Evolutionary conservation across 2,329 filamentous ascomycete genomes (phyloP).

Genomic region (Colletotrichum scovillei): DNA sequence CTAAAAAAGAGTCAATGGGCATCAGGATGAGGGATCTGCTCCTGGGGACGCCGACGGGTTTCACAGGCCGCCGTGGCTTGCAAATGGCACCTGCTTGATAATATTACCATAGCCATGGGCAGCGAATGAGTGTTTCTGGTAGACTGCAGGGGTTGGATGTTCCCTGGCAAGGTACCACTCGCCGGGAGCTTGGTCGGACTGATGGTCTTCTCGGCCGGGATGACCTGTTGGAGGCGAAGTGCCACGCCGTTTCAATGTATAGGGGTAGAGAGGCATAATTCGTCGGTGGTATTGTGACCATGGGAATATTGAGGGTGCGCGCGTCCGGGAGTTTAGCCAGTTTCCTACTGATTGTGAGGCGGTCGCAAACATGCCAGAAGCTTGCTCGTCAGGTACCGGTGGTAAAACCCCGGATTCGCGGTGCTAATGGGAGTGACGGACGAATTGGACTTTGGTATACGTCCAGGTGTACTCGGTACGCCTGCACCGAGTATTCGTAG

Average conservation of each 20-base stretch:
- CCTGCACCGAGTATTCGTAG: too few relatives aligned
- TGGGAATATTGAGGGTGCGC: not conserved
- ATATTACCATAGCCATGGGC: not conserved
- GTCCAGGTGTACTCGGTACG: not conserved
- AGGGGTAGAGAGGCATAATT: not conserved
- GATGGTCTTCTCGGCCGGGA: not conserved
- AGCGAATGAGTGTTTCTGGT: not conserved
- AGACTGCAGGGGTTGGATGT: not conserved
- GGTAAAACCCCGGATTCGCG: not conserved
- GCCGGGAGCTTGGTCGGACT: not conserved
- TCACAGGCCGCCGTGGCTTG: not conserved
- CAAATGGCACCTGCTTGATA: not conserved
- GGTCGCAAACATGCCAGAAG: not conserved
- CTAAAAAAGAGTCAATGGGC: not conserved
- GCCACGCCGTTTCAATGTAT: not conserved
- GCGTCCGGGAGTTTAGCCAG: not conserved
- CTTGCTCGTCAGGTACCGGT: not conserved
- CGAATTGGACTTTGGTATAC: not conserved
- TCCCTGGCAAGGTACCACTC: not conserved
- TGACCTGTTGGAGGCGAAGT: not conserved
- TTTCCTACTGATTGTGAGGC: not conserved
- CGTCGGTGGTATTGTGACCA: not conserved
- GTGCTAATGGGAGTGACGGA: not conserved
- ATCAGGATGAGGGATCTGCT: not conserved
- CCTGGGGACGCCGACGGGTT: not conserved